Evolutionary conservation across 495 filamentous ascomycete genomes (phyloP).

Genomic region (Penicillium bialowiezense): DNA sequence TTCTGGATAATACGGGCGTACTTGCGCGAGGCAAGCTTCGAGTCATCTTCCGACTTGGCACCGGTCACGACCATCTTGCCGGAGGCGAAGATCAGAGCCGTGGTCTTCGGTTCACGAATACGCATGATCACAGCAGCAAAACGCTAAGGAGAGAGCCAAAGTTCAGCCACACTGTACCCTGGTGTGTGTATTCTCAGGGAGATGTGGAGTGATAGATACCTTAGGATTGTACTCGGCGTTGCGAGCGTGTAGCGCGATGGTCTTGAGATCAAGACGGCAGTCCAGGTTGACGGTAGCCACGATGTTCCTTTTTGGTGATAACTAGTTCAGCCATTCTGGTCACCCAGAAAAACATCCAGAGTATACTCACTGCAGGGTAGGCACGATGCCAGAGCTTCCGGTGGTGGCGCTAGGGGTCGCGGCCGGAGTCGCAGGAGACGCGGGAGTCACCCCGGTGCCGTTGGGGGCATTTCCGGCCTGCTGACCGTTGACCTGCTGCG

Average conservation of each 20-base stretch:
- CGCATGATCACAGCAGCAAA: constrained; percentile 99
- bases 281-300: constrained; percentile 99
- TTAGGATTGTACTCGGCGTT: constrained; percentile 98
- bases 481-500: constrained; percentile 47
- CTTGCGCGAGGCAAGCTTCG: constrained; percentile 93
- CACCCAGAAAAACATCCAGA: constrained; percentile 47
- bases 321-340: constrained; percentile 51
- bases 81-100: constrained; percentile 93
- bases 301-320: constrained; percentile 91
- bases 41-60: constrained; percentile 98
- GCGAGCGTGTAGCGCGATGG: constrained; percentile 95
- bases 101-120: constrained; percentile 98
- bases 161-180: constrained; percentile 48
- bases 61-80: constrained; percentile 99
- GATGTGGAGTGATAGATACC: constrained; percentile 55
- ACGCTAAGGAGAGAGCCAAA: constrained; percentile 67
- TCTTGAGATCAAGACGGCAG: constrained; percentile 97
- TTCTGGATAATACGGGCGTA: constrained; percentile 99
- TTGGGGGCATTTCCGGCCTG: constrained; percentile 60
- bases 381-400: constrained; percentile 87
- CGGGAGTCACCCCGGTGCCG: constrained; percentile 88
- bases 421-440: constrained; percentile 92
- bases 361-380: constrained; percentile 96
- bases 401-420: constrained; percentile 81
- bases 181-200: constrained; percentile 39